phyloP scores from a whole-genome alignment of 2,329 filamentous ascomycete species.

The Clarireedia homoeocarpa region DNA sequence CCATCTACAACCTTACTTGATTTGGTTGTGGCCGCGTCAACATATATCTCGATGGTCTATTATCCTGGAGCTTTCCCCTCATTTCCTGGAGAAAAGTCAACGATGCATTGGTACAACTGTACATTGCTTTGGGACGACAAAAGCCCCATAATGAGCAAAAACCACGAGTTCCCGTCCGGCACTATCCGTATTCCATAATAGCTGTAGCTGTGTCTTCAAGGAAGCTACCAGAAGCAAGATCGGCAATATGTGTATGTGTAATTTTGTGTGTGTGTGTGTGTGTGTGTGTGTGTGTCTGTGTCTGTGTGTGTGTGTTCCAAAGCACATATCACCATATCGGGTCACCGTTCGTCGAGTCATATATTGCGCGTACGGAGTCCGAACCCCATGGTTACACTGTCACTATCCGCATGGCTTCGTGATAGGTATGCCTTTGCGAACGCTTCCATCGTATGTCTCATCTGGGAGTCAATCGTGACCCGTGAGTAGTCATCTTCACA shows the following conservation, averaged over 20 bases:
- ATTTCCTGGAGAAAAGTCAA: slow-evolving; percentile 4
- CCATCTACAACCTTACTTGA: slow-evolving; percentile 7
- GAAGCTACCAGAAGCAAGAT: slow-evolving; percentile 2
- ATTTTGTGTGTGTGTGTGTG: too few relatives aligned
- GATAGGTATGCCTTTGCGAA: background rate
- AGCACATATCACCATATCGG: background rate
- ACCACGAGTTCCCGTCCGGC: slow-evolving; percentile 10
- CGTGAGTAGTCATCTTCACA: background rate
- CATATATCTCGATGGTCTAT: slow-evolving; percentile 2
- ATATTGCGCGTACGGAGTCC: background rate
- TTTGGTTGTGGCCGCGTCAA: slow-evolving; percentile 12
- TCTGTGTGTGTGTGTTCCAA: too few relatives aligned
- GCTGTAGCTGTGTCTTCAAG: slow-evolving; percentile 1
- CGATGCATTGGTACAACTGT: background rate
- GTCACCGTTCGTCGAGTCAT: slow-evolving; percentile 1
- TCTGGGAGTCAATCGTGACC: background rate
- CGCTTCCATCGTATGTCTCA: background rate
- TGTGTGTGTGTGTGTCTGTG: too few relatives aligned
- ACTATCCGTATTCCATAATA: slow-evolving; percentile 3
- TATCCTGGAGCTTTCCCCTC: slow-evolving; percentile 13
- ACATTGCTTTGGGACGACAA: slow-evolving; percentile 5
- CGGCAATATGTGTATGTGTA: background rate
- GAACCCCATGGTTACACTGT: background rate
- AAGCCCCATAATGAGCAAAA: background rate
- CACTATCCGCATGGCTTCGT: background rate